Conservation (phyloP, 2,329 filamentous ascomycete genomes). For the Talaromyces marneffei region DNA sequence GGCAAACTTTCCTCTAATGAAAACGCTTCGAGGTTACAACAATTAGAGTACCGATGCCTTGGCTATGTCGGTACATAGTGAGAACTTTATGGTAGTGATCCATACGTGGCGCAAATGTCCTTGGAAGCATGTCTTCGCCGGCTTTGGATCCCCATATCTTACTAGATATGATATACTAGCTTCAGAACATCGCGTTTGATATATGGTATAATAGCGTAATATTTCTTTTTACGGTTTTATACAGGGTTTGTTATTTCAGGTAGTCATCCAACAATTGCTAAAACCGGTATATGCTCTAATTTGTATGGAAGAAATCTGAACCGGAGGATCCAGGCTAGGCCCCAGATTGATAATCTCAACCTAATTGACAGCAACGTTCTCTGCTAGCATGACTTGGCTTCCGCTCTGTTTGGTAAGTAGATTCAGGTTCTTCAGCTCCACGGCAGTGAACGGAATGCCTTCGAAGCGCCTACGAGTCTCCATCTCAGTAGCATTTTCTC, state of each 20-base stretch:
- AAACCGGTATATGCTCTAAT: neutral
- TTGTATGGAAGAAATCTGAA: neutral
- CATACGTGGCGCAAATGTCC: neutral
- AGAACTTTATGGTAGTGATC: neutral
- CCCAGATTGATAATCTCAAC: neutral
- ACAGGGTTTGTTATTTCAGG: neutral
- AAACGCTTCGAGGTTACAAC: neutral
- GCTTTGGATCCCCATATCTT: neutral
- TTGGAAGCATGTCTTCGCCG: neutral
- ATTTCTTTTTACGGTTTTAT: no score
- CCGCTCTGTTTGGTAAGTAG: neutral
- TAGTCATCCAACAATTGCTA: neutral
- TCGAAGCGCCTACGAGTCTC: neutral
- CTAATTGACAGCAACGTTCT: neutral
- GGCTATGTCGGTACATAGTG: neutral
- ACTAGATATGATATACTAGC: neutral
- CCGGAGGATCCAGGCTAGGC: neutral
- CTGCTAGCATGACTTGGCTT: neutral
- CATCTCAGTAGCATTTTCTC: constrained; percentile 2
- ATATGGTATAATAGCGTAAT: neutral
- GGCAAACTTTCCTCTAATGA: neutral
- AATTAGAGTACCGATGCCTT: neutral
- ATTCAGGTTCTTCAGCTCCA: neutral
- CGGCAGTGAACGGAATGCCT: neutral
- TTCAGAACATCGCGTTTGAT: neutral